Evolutionary conservation across 441 rosid genomes (phyloP).

Genomic region (Kokia cookei): DNA sequence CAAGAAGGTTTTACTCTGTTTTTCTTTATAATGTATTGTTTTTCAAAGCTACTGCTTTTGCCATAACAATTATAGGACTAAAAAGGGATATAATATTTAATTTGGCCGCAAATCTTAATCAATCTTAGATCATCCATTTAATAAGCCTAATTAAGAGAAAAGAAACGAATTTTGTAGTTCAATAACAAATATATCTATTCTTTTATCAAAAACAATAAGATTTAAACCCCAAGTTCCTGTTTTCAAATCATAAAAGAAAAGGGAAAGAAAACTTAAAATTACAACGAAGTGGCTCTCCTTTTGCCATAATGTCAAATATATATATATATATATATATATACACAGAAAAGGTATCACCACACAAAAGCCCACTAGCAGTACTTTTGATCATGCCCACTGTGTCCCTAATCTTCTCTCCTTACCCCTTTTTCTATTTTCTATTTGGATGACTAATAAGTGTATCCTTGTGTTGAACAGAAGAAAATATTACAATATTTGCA

Average conservation of each 20-base stretch:
- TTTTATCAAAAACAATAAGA: not conserved
- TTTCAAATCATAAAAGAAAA: not conserved
- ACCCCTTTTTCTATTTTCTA: not conserved
- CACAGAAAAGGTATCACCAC: slow-evolving; percentile 10
- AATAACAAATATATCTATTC: not conserved
- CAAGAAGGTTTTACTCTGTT: not conserved
- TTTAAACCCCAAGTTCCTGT: not conserved
- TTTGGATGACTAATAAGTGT: not conserved
- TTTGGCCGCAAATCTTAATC: not conserved
- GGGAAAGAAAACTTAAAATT: not conserved
- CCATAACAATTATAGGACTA: not conserved
- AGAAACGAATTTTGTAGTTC: not conserved
- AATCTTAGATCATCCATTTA: not conserved
- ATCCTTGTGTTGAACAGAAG: slow-evolving; percentile 1
- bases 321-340: not conserved
- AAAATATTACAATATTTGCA: slow-evolving; percentile 18
- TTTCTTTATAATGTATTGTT: not conserved
- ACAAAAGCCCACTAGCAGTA: slow-evolving; percentile 12
- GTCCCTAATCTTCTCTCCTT: slow-evolving; percentile 9
- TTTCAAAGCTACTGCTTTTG: too few relatives aligned
- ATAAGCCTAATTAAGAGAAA: not conserved
- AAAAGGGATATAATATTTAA: not conserved
- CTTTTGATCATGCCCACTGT: slow-evolving; percentile 11
- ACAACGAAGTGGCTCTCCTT: not conserved
- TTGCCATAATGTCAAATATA: not conserved